Evolutionary conservation across 2,329 filamentous ascomycete genomes (phyloP), one percentile per base, ranked within the genome.

Genomic region (Fusarium pininemorale): DNA sequence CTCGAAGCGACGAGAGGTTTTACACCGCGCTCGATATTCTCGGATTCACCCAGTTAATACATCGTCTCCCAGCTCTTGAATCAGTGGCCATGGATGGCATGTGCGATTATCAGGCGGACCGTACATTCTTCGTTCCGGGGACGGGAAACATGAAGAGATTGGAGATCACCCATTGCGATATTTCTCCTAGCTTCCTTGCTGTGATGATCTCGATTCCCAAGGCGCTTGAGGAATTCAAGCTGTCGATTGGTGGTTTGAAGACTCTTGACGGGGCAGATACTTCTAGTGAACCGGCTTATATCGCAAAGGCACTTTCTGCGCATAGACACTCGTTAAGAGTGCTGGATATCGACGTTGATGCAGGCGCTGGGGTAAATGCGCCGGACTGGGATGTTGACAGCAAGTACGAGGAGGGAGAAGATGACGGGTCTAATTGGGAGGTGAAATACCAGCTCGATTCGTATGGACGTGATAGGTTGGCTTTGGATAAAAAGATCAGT

Each of bases 91-190:
- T 62, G 50, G 59, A 62, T 15, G 51, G 20, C 0, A 28, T 57
- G 32, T 30, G 28, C 4, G 59, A 62, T 24, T 57, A 32, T 3
- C 50, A 57, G 15, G 28, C 24, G 6, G 11, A 30, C 0, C 32
- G 6, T 3, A 12, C 7, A 5, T 45, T 56, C 51, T 62, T 62
- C 20, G 39, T 62, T 11, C 59, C 59, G 12, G 15, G 32, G 9
- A 44, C 50, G 16, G 59, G 59, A 14, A 62, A 57, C 5, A 57
- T 62, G 50, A 57, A 45, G 16, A 62, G n/a, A 7, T 4, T 62
- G 12, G 50, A 62, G 4, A 47, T 62, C 0, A 45, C 59, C 1
- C 59, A 38, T 3, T 62, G 39, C 1, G 39, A 62, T 15, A 24
- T 62, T 11, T 45, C 24, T 18, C 12, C 14, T 14, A 14, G 24